Percentiles rank a stretch among this genome's conserved stretches.
phyloP scores from a whole-genome alignment of 2,329 filamentous ascomycete genomes.

The Dothideomycetes sp. region DNA sequence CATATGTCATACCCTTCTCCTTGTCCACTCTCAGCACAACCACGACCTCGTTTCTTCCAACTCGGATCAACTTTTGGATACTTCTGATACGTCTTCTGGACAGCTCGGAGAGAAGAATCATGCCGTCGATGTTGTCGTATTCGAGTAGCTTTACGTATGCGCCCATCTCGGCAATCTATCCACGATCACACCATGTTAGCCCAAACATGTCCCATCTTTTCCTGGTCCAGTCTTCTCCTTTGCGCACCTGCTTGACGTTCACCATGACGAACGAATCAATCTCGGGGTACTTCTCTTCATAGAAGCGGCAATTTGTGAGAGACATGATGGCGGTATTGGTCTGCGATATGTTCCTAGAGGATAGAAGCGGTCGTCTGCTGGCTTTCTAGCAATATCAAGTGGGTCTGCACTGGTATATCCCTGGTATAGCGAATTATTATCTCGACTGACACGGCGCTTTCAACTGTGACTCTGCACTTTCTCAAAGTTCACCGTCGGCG shows the following conservation, averaged over 20 bases:
- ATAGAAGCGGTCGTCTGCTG: no score
- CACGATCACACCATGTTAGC: no score
- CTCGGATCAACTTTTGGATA: conserved; percentile 98
- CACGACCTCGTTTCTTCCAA: conserved; percentile 96
- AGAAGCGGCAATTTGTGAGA: conserved; percentile 89
- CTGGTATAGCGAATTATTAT: no score
- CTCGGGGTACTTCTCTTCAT: conserved; percentile 95
- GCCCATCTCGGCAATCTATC: conserved; percentile 99
- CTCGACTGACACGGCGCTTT: no score
- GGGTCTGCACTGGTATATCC: no score
- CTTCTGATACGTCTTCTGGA: conserved; percentile 95
- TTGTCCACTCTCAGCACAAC: conserved; percentile 98
- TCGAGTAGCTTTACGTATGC: conserved; percentile 98
- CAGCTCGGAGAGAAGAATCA: conserved; percentile 96
- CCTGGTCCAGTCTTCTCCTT: neutral
- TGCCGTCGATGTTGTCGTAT: conserved; percentile 99
- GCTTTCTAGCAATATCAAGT: no score
- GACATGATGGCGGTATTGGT: conserved; percentile 10
- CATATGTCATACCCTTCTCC: conserved; percentile 63
- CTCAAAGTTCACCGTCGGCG: no score
- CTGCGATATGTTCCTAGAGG: no score
- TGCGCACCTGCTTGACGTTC: conserved; percentile 86
- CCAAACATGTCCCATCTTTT: conserved; percentile 5
- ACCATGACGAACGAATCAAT: conserved; percentile 99
- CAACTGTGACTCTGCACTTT: no score